Base-by-base conservation (phyloP, 352 stramenopile species). In the Plasmopara halstedii region DNA sequence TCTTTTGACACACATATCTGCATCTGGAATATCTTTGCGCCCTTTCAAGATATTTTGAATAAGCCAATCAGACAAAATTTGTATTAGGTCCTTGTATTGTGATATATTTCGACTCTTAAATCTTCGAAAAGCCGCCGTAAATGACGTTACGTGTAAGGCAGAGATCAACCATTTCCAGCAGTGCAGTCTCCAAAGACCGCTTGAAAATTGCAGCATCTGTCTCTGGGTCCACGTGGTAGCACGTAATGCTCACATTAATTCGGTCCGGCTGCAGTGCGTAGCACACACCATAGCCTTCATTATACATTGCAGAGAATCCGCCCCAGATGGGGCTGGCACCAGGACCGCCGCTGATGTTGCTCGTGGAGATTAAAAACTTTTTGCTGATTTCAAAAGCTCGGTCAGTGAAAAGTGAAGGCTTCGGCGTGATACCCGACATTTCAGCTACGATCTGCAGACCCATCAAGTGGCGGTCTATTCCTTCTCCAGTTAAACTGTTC, bases 401-500 rank as follows among this genome's bases (percentile, higher is more conserved):
- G 74, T 99, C 87, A 31, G 76, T 89, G 60, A 98, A 98, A 2
- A 98, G 62, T 46, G 79, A 83, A 33, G 94, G 94, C 40, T 79
- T 78, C 6, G 88, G 74, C 18, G 70, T 73, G 59, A 94, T 88
- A 34, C 88, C 83, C 46, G 87, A 95, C 56, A 95, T 93, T 44
- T 96, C 75, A 9, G 95, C 76, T 25, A 97, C 81, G 52, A 98
- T 95, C 56, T 94, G 83, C 10, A 99, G 70, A 11, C 95, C 95
- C 72, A 99, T 95, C 33, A 99, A 67, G 58, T 98, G 94, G 31
- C 94, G 83, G 61, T 98, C 95, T 14, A 98, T 83, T 25, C 95
- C 94, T 54, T 95, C 41, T 58, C 90, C 83, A 27, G 62, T 84
- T 46, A 94, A 50, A 23, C 71, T 84, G 26, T 78, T 80, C 43